phyloP scores from a whole-genome alignment of 306 rosid genomes.

The Cucurbita moschata region DNA sequence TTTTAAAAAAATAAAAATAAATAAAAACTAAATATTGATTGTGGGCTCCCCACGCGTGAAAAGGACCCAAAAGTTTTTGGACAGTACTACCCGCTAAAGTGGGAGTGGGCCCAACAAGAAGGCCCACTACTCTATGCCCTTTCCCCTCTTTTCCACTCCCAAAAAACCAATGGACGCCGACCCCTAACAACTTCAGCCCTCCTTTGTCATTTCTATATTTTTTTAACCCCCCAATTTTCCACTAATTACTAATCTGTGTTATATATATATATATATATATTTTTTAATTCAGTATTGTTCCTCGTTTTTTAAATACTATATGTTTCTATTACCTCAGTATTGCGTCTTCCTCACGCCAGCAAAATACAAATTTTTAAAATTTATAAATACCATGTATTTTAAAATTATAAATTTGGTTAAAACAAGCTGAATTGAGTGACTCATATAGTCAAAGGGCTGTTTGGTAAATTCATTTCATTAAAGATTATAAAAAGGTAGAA shows the following conservation, averaged over 20 bases:
- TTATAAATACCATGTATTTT: no score
- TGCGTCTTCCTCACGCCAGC: conserved; percentile 24
- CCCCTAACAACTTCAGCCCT: conserved; percentile 18
- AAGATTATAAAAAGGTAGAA: not conserved
- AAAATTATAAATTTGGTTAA: not conserved
- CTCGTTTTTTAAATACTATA: not conserved
- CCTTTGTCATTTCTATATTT: not conserved
- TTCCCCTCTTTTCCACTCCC: conserved; percentile 12
- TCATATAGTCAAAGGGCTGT: not conserved
- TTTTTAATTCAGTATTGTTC: not conserved
- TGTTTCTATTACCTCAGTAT: not conserved
- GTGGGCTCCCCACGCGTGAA: conserved; percentile 18
- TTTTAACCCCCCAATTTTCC: conserved; percentile 11
- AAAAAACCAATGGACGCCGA: conserved; percentile 21
- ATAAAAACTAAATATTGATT: conserved; percentile 10
- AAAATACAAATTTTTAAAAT: not conserved
- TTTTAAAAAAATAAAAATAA: not conserved
- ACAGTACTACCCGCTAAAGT: conserved; percentile 17
- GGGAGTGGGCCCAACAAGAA: conserved; percentile 20
- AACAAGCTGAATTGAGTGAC: not conserved
- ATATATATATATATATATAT: no score
- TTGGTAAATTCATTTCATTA: not conserved
- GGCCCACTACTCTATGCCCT: conserved; percentile 26
- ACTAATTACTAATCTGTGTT: conserved; percentile 17
- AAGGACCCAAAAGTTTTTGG: conserved; percentile 36